Conservation (phyloP, 2,329 filamentous ascomycete genomes). For the Aaosphaeria pasadenensis region DNA sequence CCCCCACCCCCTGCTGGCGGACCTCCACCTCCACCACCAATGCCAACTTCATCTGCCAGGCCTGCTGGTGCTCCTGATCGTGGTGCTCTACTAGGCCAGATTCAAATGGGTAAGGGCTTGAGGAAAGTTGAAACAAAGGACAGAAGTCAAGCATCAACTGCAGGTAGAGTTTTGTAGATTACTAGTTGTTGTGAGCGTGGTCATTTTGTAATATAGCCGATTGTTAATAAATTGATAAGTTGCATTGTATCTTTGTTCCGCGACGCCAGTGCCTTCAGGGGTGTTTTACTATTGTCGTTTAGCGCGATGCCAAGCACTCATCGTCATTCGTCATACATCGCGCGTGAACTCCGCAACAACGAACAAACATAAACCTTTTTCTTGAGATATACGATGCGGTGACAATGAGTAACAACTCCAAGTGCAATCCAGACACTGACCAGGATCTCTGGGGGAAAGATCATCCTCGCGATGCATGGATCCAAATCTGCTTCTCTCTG, state of each 20-base stretch:
- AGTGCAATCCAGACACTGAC: neutral
- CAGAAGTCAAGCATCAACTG: constrained; percentile 67
- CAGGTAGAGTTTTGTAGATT: constrained; percentile 64
- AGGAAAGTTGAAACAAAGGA: constrained; percentile 91
- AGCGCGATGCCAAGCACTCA: too few relatives aligned
- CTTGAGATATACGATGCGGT: too few relatives aligned
- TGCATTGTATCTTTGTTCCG: neutral
- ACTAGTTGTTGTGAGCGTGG: neutral
- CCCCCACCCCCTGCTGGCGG: constrained; percentile 43
- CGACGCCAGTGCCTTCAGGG: too few relatives aligned
- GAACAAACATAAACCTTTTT: too few relatives aligned
- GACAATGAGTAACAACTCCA: too few relatives aligned
- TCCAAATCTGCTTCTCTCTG: constrained; percentile 71
- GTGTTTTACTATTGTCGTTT: too few relatives aligned
- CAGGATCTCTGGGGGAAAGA: constrained; percentile 31
- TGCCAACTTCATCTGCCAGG: constrained; percentile 36
- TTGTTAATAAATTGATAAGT: neutral
- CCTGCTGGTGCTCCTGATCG: constrained; percentile 39
- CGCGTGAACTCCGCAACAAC: too few relatives aligned
- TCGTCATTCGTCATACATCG: too few relatives aligned
- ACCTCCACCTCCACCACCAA: constrained; percentile 39
- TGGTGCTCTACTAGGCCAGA: constrained; percentile 72
- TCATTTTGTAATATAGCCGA: neutral
- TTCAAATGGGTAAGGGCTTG: constrained; percentile 73
- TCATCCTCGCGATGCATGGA: constrained; percentile 45